Evolutionary conservation across 306 rosid species (phyloP).

Genomic region (Alnus glutinosa): DNA sequence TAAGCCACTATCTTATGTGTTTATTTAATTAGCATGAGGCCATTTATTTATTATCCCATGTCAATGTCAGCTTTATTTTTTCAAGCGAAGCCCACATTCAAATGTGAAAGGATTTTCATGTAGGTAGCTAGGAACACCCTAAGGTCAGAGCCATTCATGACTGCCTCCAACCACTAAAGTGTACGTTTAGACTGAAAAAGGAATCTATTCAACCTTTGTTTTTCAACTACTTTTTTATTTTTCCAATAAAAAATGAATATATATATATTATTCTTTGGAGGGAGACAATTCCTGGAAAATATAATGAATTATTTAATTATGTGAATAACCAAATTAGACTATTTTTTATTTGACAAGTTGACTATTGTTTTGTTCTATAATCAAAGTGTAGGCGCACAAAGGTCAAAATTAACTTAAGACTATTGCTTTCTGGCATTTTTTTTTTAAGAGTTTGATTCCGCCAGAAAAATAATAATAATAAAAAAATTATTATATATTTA

Average conservation of each 20-base stretch:
- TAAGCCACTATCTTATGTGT: too few species aligned
- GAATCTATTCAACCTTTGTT: constrained; percentile 34
- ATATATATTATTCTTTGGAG: too few species aligned
- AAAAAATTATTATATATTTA: too few species aligned
- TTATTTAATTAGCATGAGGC: too few species aligned
- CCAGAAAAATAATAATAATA: background rate
- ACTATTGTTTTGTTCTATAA: constrained; percentile 1
- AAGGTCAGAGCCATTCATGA: constrained; percentile 34
- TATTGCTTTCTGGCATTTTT: constrained; percentile 4
- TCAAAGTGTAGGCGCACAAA: constrained; percentile 12
- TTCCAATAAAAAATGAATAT: background rate
- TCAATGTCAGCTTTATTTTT: too few species aligned
- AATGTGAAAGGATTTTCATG: constrained; percentile 27
- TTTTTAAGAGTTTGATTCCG: constrained; percentile 14
- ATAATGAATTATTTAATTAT: background rate
- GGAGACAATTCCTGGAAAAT: too few species aligned
- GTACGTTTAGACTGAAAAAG: constrained; percentile 22
- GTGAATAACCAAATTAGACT: constrained; percentile 6
- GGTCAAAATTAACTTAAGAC: constrained; percentile 23
- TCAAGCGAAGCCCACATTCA: background rate
- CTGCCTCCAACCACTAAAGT: constrained; percentile 45
- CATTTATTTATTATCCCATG: too few species aligned
- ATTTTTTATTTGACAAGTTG: constrained; percentile 21
- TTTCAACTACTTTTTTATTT: background rate
- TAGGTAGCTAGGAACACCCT: background rate